phyloP scores from a whole-genome alignment of 148 eudicot genomes.

The Cornus florida region DNA sequence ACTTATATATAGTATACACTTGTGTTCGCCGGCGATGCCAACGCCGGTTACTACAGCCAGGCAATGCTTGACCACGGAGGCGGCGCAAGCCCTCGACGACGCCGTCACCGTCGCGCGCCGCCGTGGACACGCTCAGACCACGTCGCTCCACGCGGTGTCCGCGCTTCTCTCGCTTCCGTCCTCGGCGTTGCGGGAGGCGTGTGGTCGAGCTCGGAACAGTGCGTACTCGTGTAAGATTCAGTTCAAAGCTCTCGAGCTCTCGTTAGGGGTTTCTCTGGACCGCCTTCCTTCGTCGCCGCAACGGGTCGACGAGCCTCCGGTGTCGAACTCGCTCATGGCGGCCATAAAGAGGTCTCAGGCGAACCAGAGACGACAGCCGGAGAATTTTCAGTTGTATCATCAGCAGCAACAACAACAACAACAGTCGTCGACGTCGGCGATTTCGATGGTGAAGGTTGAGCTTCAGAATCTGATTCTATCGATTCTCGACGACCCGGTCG shows the following conservation, averaged over 20 bases:
- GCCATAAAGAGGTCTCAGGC: slow-evolving; percentile 89
- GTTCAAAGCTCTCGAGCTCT: slow-evolving; percentile 69
- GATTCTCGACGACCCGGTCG: slow-evolving; percentile 87
- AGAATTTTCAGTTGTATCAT: slow-evolving; percentile 44
- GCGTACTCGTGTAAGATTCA: slow-evolving; percentile 61
- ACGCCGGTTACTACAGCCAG: slow-evolving; percentile 79
- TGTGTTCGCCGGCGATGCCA: slow-evolving; percentile 50
- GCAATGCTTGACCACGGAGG: slow-evolving; percentile 73
- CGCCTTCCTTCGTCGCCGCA: slow-evolving; percentile 47
- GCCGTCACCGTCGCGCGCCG: slow-evolving; percentile 73
- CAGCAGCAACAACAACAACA: slow-evolving; percentile 28
- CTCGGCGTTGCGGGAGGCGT: slow-evolving; percentile 69
- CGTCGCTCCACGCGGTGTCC: slow-evolving; percentile 75
- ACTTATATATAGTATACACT: background rate
- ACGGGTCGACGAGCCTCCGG: slow-evolving; percentile 52
- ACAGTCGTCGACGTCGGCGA: slow-evolving; percentile 17
- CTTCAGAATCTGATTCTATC: slow-evolving; percentile 62
- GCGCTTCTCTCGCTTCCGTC: slow-evolving; percentile 59
- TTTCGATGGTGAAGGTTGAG: slow-evolving; percentile 64
- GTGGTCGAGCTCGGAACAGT: slow-evolving; percentile 50
- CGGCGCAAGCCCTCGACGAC: slow-evolving; percentile 60
- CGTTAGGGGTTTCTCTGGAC: slow-evolving; percentile 62
- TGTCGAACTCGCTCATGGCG: slow-evolving; percentile 92
- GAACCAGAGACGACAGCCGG: slow-evolving; percentile 76
- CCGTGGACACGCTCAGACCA: slow-evolving; percentile 75